Base-by-base conservation (phyloP, 169 alveolate species). In the Eimeria praecox region DNA sequence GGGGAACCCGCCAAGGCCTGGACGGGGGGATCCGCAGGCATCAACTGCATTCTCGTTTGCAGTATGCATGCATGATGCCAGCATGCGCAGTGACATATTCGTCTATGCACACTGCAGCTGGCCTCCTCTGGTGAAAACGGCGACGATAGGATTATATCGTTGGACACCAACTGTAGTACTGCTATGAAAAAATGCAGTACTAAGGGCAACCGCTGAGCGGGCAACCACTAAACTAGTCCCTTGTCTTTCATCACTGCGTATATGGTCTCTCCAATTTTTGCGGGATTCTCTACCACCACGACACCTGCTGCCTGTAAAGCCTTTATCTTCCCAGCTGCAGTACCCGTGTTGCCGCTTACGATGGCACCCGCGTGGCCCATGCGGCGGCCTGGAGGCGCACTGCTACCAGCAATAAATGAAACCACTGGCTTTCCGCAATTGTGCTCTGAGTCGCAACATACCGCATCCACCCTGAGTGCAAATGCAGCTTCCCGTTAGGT, bases 311-410 rank as follows among this genome's bases (percentile, higher is more conserved):
- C 97, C 96, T 97, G 98, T 18, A 99, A 97, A 27, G 99, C 99
- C 93, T 96, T 96, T 52, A 99, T 98, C 96, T 99, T 99, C 35
- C 98, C 99, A 69, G 98, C 98, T 18, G 99, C 99, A 38, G 99
- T 98, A 66, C 99, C 99, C 95, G 99, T 99, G 78, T 99, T 99
- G 35, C 99, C 99, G 78, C 99, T 98, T 89, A 99, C 98, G 96
- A 99, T 98, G 69, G 99, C 99, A 85, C 99, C 99, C 33, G 99
- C 99, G 96, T 99, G 99, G 56, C 98, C 99, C 99, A 99, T 98
- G 93, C 99, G 98, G 94, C 99, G 98, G 42, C 99, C 99, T n/a
- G 99, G 99, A 0, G 99, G 99, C 20, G 99, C 99, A 77, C 99
- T 98, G 80, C 97, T 96, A n/a, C 99, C 99, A 44, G 99, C 99